phyloP scores from a whole-genome alignment of 2,329 filamentous ascomycete species.

The Talaromyces piceae region DNA sequence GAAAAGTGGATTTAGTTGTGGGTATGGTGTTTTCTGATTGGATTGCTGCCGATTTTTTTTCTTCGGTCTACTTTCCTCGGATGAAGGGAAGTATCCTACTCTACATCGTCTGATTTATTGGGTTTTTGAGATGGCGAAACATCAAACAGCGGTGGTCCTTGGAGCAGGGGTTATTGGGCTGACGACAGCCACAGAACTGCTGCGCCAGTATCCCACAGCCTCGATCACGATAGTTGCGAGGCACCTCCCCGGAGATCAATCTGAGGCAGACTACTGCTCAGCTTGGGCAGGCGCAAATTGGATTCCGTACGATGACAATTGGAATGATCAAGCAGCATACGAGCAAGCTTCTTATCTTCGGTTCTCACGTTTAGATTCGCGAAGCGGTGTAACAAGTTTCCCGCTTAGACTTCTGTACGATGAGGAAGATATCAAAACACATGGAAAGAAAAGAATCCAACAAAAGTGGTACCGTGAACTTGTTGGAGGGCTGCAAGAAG shows the following conservation, averaged over 20 bases:
- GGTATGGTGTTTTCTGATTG: too few relatives aligned
- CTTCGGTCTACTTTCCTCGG: too few relatives aligned
- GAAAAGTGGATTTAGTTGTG: too few relatives aligned
- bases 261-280: background rate
- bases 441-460: background rate
- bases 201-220: background rate
- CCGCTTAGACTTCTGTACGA: background rate
- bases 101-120: background rate
- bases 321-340: background rate
- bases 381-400: background rate
- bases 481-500: constrained; percentile 1
- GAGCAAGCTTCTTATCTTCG: background rate
- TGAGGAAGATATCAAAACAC: background rate
- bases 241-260: constrained; percentile 1
- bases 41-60: too few relatives aligned
- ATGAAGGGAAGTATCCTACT: background rate
- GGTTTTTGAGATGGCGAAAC: background rate
- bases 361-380: background rate
- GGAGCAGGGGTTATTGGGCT: constrained; percentile 3
- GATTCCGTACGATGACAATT: background rate
- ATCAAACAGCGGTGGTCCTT: background rate
- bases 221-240: constrained; percentile 1
- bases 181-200: constrained; percentile 3
- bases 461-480: constrained; percentile 1
- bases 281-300: constrained; percentile 6